Evolutionary conservation across 441 rosid species (phyloP).

Genomic region (Gossypium davidsonii): DNA sequence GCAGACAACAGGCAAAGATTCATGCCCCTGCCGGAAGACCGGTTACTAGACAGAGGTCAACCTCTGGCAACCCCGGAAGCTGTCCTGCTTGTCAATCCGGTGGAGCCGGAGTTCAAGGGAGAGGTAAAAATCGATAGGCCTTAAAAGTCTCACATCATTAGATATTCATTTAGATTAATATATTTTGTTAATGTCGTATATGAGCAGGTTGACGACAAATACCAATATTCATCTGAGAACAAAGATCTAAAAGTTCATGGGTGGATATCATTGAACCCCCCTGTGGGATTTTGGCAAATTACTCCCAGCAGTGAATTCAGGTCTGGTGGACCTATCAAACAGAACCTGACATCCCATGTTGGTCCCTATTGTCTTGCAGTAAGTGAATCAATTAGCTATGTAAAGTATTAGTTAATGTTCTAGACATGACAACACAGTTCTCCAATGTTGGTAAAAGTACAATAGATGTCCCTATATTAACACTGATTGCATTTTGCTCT

Average conservation of each 20-base stretch:
- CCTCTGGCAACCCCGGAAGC: conserved; percentile 75
- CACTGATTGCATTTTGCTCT: no score
- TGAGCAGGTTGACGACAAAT: conserved; percentile 78
- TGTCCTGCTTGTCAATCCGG: conserved; percentile 62
- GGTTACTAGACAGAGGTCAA: conserved; percentile 47
- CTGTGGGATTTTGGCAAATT: conserved; percentile 77
- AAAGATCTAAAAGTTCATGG: conserved; percentile 70
- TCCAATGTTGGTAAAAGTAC: not conserved
- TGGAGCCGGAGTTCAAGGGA: conserved; percentile 65
- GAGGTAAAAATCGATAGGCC: conserved; percentile 39
- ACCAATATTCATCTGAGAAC: conserved; percentile 79
- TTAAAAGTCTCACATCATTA: not conserved
- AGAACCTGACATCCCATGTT: conserved; percentile 80
- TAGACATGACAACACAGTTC: not conserved
- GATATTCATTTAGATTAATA: not conserved
- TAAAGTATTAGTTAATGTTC: not conserved
- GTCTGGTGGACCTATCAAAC: conserved; percentile 73
- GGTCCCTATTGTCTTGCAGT: conserved; percentile 77
- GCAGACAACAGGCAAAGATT: conserved; percentile 69
- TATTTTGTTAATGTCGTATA: not conserved
- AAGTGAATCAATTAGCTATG: conserved; percentile 18
- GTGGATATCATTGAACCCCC: conserved; percentile 56
- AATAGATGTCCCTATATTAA: no score
- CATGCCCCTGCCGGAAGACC: conserved; percentile 83
- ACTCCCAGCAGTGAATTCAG: conserved; percentile 83